Evolutionary conservation across 768 basidiomycete species (phyloP).

Genomic region (Termitomyces sp.): DNA sequence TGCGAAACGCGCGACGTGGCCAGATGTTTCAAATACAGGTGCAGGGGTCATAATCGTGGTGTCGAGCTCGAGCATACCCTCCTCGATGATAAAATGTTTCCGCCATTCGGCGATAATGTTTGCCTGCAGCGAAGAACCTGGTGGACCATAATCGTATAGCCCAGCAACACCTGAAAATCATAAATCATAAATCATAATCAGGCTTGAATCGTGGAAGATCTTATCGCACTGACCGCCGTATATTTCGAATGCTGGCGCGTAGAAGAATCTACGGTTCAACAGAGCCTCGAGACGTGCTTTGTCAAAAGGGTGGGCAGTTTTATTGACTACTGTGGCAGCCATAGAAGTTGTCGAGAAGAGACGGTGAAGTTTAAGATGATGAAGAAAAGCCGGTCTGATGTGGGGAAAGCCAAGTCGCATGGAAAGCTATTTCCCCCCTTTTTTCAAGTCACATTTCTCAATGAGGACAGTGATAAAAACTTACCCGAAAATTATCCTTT

Average conservation of each 20-base stretch:
- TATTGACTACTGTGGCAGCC: constrained; percentile 50
- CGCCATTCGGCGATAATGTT: constrained; percentile 98
- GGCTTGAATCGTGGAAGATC: not conserved
- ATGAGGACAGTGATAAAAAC: not conserved
- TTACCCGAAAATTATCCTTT: not conserved
- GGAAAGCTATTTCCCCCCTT: constrained; percentile 1
- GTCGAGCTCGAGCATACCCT: constrained; percentile 97
- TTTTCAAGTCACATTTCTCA: constrained; percentile 9
- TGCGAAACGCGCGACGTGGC: constrained; percentile 96
- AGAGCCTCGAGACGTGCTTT: constrained; percentile 80
- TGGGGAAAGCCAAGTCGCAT: constrained; percentile 15
- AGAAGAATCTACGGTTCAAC: constrained; percentile 91
- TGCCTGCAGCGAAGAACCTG: constrained; percentile 91
- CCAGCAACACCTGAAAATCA: constrained; percentile 78
- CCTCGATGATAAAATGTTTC: constrained; percentile 96
- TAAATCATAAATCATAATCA: not conserved
- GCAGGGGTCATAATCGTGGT: constrained; percentile 97
- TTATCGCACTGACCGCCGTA: constrained; percentile 73
- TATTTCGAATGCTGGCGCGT: constrained; percentile 97
- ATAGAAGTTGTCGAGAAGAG: constrained; percentile 11
- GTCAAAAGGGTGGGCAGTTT: constrained; percentile 81
- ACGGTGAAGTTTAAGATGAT: constrained; percentile 10
- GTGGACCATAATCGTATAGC: constrained; percentile 96
- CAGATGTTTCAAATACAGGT: constrained; percentile 92
- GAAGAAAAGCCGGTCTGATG: constrained; percentile 13